Evolutionary conservation across 1,284 basidiomycete species (phyloP).

Genomic region (Fomitopsis palustris): DNA sequence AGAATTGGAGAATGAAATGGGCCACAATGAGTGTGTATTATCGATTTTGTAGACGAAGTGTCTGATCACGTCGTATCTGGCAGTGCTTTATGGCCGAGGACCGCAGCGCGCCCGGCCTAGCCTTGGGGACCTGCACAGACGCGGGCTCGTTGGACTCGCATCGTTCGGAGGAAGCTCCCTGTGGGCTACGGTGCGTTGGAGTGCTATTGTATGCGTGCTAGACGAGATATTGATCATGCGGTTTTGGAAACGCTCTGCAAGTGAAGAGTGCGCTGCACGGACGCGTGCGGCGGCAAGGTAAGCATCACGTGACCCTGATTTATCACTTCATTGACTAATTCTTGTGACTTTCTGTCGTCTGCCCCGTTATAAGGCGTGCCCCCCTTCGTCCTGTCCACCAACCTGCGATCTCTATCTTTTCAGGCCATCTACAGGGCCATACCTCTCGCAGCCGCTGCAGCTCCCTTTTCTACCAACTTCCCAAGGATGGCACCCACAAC

Average conservation of each 20-base stretch:
- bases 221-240: conserved; percentile 8
- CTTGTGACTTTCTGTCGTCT: conserved; percentile 12
- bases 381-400: conserved; percentile 15
- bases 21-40: not conserved
- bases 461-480: conserved; percentile 12
- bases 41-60: not conserved
- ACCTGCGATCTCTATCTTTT: conserved; percentile 18
- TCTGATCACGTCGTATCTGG: conserved; percentile 3
- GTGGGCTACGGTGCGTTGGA: not conserved
- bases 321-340: conserved; percentile 20
- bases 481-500: conserved; percentile 43
- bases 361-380: conserved; percentile 24
- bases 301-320: conserved; percentile 14
- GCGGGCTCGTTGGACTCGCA: not conserved
- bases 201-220: not conserved
- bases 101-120: not conserved
- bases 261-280: conserved; percentile 1
- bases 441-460: conserved; percentile 25
- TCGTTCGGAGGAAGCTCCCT: not conserved
- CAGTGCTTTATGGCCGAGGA: conserved; percentile 1
- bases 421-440: conserved; percentile 21
- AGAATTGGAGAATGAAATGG: not conserved
- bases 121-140: not conserved
- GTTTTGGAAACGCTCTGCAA: not conserved
- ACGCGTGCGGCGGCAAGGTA: conserved; percentile 9